Base-by-base conservation (phyloP, 441 rosid species). In the Viola pubescens region DNA sequence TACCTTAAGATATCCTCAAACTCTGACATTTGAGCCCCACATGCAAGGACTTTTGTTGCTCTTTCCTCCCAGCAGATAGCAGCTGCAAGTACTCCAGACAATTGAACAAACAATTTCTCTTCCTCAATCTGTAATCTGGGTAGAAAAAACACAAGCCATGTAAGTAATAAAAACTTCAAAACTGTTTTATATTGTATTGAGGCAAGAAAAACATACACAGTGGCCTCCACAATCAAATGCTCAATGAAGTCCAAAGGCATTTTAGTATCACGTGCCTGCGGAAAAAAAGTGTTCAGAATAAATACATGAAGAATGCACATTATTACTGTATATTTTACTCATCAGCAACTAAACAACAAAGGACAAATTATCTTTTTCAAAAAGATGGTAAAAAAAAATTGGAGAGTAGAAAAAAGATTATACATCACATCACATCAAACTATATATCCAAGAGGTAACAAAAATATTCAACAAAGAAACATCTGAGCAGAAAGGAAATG, bases 1-100 rank as follows among this genome's bases (percentile, higher is more conserved):
- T 63, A 94, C 98, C 97, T 88, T 57, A 83, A 54, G 59, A 81
- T 70, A 54, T 86, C 87, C 80, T 84, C 85, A 66, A 89, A 86
- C 47, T 84, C 83, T 11, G 78, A 64, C 82, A 94, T 79, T 66
- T 69, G 81, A 71, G 92, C 79, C 73, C 71, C 70, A 63, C 41
- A 19, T 19, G 76, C 58, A 68, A 89, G 87, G 61, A 83, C 60
- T 63, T 66, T 65, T 41, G 64, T 68, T 38, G 96, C 98, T 67
- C 70, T 82, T 68, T 83, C 82, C 69, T 94, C 96, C 98, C 95
- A 94, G 62, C 48, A 57, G 61, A 63, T 51, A 43, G 91, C 96
- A 75, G 76, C 69, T 41, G 73, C 73, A 71, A 89, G 72, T 47
- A 77, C 75, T 80, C 58, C 73, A 42, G 87, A 79, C 56, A 88